A percentile compares a stretch with the other conserved stretches of the same genome.
phyloP scores from a whole-genome alignment of 2,329 filamentous ascomycete genomes.

The Aspergillus fischeri region DNA sequence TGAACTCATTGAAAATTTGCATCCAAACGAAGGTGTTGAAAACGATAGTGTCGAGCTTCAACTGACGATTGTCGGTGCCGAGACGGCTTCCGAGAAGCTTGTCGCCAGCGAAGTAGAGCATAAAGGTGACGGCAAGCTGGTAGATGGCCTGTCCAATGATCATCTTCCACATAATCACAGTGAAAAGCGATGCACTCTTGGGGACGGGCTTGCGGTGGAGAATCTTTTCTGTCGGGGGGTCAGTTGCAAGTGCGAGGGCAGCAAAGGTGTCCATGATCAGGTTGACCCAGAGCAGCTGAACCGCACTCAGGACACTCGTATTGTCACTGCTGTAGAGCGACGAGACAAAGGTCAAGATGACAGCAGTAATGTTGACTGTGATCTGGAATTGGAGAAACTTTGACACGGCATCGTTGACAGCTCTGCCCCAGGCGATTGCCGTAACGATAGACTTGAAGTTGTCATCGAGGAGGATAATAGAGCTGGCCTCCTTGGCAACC shows the following conservation, averaged over 20 bases:
- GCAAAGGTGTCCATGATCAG: slow-evolving; percentile 97
- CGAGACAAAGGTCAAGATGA: slow-evolving; percentile 80
- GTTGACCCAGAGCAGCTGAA: slow-evolving; percentile 94
- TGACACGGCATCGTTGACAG: slow-evolving; percentile 64
- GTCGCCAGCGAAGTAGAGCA: slow-evolving; percentile 72
- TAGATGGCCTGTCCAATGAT: slow-evolving; percentile 90
- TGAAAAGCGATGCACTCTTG: slow-evolving; percentile 73
- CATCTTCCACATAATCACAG: slow-evolving; percentile 98
- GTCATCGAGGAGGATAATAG: slow-evolving; percentile 64
- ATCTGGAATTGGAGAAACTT: slow-evolving; percentile 64
- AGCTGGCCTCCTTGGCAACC: slow-evolving; percentile 65
- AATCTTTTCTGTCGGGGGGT: slow-evolving; percentile 78
- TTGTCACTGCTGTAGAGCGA: slow-evolving; percentile 69
- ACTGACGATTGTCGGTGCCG: slow-evolving; percentile 40
- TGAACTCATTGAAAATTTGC: slow-evolving; percentile 98
- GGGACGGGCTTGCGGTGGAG: slow-evolving; percentile 74
- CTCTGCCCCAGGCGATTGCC: slow-evolving; percentile 64
- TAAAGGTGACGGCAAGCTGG: slow-evolving; percentile 73
- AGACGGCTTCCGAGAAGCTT: slow-evolving; percentile 58
- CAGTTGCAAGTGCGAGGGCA: slow-evolving; percentile 80
- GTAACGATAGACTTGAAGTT: slow-evolving; percentile 64
- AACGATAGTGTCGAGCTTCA: slow-evolving; percentile 71
- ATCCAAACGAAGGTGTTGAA: slow-evolving; percentile 99
- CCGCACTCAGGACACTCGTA: slow-evolving; percentile 74
- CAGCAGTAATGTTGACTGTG: slow-evolving; percentile 87